Evolutionary conservation across 495 filamentous ascomycete genomes (phyloP), one percentile per base, ranked within the genome.

Genomic region (Neurospora sp.): DNA sequence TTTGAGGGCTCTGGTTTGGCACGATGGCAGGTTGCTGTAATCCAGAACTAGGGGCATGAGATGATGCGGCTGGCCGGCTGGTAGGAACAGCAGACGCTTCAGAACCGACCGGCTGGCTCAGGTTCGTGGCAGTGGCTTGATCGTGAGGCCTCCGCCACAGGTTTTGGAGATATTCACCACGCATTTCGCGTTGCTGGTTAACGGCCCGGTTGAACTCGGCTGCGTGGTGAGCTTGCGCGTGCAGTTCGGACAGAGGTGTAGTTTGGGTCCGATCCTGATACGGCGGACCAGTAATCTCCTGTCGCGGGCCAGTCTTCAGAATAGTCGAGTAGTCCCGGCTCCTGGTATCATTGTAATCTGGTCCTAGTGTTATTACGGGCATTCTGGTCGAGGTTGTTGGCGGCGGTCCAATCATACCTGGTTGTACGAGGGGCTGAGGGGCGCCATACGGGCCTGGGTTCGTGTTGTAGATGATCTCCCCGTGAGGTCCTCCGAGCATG

Each of bases 201-300:
- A 98, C 84, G 39, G 85, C 84, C 77, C 94, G 94, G 82, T 97
- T 98, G 84, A 90, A 97, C 77, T 98, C 94, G 40, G 93, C 92
- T 5, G 94, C 90, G 48, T 96, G 93, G 39, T 92, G 88, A 39
- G 94, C 94, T 78, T 98, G 94, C 70, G 92, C 92, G 73, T 96
- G 84, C 72, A 98, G 90, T 75, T 98, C 95, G n/a, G 89, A 82
- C 5, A 90, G 85, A n/a, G 92, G 87, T 76, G 90, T 95, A 18
- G 92, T 84, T 80, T 94, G 92, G 14, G 89, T 92, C 69, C 93
- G 88, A 80, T 98, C 96, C 80, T 94, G 91, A 81, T 97, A 99
- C 3, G 94, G 87, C 35, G 91, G 90, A 23, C 96, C 96, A 4
- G 92, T 90, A 73, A 97, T 88, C 79, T 98, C 96, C 79, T 98